Conservation (phyloP, 345 rosid genomes). For the Clarkia xantiana region DNA sequence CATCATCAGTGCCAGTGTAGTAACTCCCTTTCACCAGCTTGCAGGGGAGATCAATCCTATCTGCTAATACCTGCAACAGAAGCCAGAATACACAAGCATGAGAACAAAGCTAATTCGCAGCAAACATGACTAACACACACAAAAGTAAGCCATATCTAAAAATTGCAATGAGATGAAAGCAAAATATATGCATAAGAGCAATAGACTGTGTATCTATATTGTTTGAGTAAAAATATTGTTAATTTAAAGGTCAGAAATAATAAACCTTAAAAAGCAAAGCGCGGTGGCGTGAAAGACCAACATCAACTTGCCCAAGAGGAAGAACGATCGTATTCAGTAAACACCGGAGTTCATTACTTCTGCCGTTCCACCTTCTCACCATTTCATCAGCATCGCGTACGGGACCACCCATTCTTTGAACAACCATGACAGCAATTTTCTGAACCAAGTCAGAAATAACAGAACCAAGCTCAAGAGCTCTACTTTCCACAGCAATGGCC, state of each 20-base stretch:
- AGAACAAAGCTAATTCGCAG: constrained; percentile 5
- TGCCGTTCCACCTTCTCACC: constrained; percentile 52
- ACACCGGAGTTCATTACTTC: constrained; percentile 45
- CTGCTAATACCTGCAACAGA: constrained; percentile 65
- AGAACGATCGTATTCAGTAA: constrained; percentile 46
- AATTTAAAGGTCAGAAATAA: constrained; percentile 1
- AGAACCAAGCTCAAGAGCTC: constrained; percentile 24
- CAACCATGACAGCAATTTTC: constrained; percentile 87
- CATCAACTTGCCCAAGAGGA: constrained; percentile 76
- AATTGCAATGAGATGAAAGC: neutral
- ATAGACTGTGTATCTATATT: neutral
- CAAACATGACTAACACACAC: neutral
- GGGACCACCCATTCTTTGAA: constrained; percentile 80
- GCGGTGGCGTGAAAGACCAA: constrained; percentile 93
- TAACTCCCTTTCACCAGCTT: constrained; percentile 92
- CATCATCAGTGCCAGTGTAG: constrained; percentile 95
- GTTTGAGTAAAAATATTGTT: neutral
- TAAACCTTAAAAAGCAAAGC: constrained; percentile 93
- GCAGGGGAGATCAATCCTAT: constrained; percentile 77
- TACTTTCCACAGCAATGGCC: constrained; percentile 34
- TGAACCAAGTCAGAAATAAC: constrained; percentile 48
- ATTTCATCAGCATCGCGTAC: constrained; percentile 81
- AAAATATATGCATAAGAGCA: neutral
- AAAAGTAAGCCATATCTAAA: neutral
- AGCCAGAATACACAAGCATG: constrained; percentile 15